Evolutionary conservation across 352 stramenopile species (phyloP).

Genomic region (Pythium dissimile): DNA sequence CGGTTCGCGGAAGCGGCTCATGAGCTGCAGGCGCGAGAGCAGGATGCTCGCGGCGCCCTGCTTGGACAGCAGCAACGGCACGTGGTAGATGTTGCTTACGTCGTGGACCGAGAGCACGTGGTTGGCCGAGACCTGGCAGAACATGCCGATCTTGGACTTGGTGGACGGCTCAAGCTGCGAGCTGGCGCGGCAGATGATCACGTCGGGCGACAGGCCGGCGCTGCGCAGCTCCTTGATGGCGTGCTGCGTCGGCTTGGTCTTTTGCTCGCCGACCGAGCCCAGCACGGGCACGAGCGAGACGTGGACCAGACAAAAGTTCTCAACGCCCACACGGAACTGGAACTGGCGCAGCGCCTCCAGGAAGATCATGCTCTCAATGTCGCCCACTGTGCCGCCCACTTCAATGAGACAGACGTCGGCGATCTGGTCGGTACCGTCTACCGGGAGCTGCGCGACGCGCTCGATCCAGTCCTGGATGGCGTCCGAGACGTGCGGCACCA

Average conservation of each 20-base stretch:
- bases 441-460: slow-evolving; percentile 93
- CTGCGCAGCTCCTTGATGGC: slow-evolving; percentile 97
- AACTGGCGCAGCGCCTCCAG: slow-evolving; percentile 99
- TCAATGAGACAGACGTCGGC: slow-evolving; percentile 99
- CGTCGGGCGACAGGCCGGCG: slow-evolving; percentile 94
- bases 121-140: slow-evolving; percentile 95
- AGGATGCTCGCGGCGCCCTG: slow-evolving; percentile 95
- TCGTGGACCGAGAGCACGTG: slow-evolving; percentile 98
- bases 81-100: slow-evolving; percentile 99
- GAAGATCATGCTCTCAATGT: slow-evolving; percentile 99
- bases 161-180: slow-evolving; percentile 92
- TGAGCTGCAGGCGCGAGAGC: slow-evolving; percentile 90
- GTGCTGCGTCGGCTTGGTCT: slow-evolving; percentile 99
- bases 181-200: slow-evolving; percentile 96
- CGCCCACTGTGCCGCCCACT: slow-evolving; percentile 98
- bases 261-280: slow-evolving; percentile 98
- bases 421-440: slow-evolving; percentile 79
- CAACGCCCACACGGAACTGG: slow-evolving; percentile 96
- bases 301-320: slow-evolving; percentile 99
- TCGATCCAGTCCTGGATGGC: slow-evolving; percentile 98
- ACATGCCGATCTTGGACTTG: slow-evolving; percentile 97
- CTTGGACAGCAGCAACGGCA: slow-evolving; percentile 96
- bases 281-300: slow-evolving; percentile 98
- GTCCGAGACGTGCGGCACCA: slow-evolving; percentile 96
- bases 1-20: slow-evolving; percentile 82